Conservation (phyloP, 1,139 yeast genomes). For the Chernovozyma sophiae-reginae region DNA sequence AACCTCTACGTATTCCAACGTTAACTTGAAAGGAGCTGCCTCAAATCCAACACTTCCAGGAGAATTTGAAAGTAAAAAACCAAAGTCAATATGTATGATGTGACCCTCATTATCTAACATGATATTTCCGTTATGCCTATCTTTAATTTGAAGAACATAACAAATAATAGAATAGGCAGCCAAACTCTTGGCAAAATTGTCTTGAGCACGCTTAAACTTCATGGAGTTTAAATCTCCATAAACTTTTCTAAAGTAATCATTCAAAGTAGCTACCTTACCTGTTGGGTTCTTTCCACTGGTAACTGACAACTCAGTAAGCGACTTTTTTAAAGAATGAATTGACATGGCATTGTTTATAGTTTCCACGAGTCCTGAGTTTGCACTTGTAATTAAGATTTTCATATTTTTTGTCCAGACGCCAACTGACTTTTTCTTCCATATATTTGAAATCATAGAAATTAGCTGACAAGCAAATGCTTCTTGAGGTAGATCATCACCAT, state of each 20-base stretch:
- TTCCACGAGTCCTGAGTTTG: slow-evolving; percentile 87
- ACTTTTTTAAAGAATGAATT: slow-evolving; percentile 88
- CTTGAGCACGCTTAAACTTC: slow-evolving; percentile 68
- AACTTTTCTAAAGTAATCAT: slow-evolving; percentile 70
- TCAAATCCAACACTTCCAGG: slow-evolving; percentile 97
- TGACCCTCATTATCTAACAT: slow-evolving; percentile 94
- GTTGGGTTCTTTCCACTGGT: slow-evolving; percentile 61
- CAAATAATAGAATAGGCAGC: slow-evolving; percentile 90
- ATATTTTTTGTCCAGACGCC: slow-evolving; percentile 88
- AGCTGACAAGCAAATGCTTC: slow-evolving; percentile 97
- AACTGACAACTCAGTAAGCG: slow-evolving; percentile 72
- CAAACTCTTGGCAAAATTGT: slow-evolving; percentile 75
- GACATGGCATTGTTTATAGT: slow-evolving; percentile 93
- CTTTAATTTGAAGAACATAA: slow-evolving; percentile 85
- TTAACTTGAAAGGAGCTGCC: slow-evolving; percentile 92
- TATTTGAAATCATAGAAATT: slow-evolving; percentile 76
- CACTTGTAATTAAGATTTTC: slow-evolving; percentile 88
- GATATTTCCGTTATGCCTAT: slow-evolving; percentile 94
- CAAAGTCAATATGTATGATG: slow-evolving; percentile 92
- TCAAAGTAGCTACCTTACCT: slow-evolving; percentile 65
- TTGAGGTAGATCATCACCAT: slow-evolving; percentile 92
- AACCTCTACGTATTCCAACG: slow-evolving; percentile 81
- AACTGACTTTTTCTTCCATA: slow-evolving; percentile 68
- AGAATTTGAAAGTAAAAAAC: slow-evolving; percentile 84
- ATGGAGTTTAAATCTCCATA: slow-evolving; percentile 59